Conservation (phyloP, 352 stramenopile genomes). For the Phytophthora ramorum region DNA sequence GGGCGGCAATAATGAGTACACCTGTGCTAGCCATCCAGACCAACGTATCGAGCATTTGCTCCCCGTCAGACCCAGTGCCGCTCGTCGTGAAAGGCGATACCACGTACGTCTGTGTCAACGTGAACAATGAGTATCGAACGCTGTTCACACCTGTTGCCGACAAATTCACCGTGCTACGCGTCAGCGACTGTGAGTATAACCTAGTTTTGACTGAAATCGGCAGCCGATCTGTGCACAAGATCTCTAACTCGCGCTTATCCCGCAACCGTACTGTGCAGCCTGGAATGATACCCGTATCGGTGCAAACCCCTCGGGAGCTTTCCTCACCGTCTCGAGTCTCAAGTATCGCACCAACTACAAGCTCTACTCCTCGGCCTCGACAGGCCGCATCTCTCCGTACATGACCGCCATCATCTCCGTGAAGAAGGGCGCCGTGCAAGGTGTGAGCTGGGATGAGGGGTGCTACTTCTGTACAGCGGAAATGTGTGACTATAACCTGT, state of each 20-base stretch:
- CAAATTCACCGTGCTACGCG: slow-evolving; percentile 78
- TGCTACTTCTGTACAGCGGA: slow-evolving; percentile 76
- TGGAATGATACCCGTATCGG: slow-evolving; percentile 77
- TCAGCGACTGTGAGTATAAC: slow-evolving; percentile 70
- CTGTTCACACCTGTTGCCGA: slow-evolving; percentile 81
- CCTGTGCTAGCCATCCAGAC: slow-evolving; percentile 41
- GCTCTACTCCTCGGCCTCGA: slow-evolving; percentile 61
- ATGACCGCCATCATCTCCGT: slow-evolving; percentile 84
- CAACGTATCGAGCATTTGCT: slow-evolving; percentile 73
- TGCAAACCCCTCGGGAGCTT: slow-evolving; percentile 51
- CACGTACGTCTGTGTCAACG: slow-evolving; percentile 84
- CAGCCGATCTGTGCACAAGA: background rate
- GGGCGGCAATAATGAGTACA: background rate
- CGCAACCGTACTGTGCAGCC: slow-evolving; percentile 35
- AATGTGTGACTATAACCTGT: slow-evolving; percentile 76
- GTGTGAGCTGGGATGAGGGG: slow-evolving; percentile 83
- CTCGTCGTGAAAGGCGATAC: slow-evolving; percentile 59
- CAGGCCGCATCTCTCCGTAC: slow-evolving; percentile 64
- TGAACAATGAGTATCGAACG: slow-evolving; percentile 76
- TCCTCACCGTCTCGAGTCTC: slow-evolving; percentile 74
- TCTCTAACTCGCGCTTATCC: slow-evolving; percentile 5
- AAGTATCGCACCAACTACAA: slow-evolving; percentile 78
- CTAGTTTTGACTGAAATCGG: background rate
- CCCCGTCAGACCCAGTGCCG: slow-evolving; percentile 52
- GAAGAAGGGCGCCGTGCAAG: slow-evolving; percentile 79